phyloP scores from a whole-genome alignment of 2,329 filamentous ascomycete genomes.

The Cytospora piceicola region DNA sequence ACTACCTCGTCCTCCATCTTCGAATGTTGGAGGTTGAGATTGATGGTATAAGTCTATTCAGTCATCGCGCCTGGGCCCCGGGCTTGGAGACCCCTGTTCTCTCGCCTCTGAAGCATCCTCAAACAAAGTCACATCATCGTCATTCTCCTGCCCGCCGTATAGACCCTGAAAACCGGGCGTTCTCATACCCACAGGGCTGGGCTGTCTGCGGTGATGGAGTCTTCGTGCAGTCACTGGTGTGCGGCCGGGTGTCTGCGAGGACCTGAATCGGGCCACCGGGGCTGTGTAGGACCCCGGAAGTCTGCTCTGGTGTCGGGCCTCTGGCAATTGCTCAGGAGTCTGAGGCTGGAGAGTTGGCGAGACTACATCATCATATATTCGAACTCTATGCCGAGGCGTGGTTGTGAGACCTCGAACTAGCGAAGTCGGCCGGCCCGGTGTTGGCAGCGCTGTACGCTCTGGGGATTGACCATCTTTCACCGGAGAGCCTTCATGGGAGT shows the following conservation, averaged over 20 bases:
- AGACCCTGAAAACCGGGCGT: conserved; percentile 51
- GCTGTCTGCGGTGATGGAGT: conserved; percentile 35
- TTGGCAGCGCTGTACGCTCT: neutral
- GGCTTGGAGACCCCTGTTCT: conserved; percentile 5
- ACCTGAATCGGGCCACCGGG: conserved; percentile 37
- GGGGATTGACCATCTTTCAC: conserved; percentile 11
- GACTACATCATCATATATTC: conserved; percentile 52
- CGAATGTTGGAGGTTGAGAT: neutral
- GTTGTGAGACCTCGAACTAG: conserved; percentile 25
- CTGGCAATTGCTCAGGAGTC: conserved; percentile 54
- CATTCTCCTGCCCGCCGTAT: conserved; percentile 54
- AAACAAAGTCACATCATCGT: conserved; percentile 46
- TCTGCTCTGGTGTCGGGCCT: conserved; percentile 51
- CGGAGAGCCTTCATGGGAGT: conserved; percentile 8
- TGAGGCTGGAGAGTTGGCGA: conserved; percentile 52
- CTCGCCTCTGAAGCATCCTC: conserved; percentile 34
- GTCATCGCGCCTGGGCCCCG: conserved; percentile 1
- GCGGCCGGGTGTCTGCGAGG: conserved; percentile 32
- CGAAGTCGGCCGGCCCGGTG: conserved; percentile 25
- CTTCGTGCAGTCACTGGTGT: conserved; percentile 32
- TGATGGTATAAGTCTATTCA: conserved; percentile 5
- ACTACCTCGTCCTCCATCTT: neutral
- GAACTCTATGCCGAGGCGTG: conserved; percentile 37
- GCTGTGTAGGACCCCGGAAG: conserved; percentile 50
- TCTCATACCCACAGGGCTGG: conserved; percentile 45